Evolutionary conservation across 2,329 filamentous ascomycete species (phyloP).

Genomic region (Magnaporthiopsis rhizophila): DNA sequence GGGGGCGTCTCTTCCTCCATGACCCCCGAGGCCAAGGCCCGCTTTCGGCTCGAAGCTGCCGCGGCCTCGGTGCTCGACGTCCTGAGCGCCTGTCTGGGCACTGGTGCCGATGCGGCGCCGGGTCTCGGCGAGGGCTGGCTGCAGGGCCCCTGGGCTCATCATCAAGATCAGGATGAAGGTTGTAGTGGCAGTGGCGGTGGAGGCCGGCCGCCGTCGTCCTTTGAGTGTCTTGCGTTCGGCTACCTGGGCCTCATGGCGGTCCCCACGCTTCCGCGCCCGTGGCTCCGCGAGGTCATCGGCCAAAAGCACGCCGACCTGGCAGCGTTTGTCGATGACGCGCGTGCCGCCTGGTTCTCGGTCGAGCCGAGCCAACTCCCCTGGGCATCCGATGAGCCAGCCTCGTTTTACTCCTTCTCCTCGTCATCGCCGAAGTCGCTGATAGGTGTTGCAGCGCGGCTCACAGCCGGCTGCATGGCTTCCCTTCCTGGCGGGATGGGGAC

Average conservation of each 20-base stretch:
- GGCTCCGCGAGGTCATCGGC: constrained; percentile 20
- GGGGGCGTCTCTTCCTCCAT: constrained; percentile 53
- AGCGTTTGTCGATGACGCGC: constrained; percentile 13
- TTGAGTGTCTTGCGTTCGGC: constrained; percentile 76
- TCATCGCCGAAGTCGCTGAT: neutral
- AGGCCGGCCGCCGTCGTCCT: constrained; percentile 38
- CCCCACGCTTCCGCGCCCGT: constrained; percentile 26
- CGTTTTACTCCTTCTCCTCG: neutral
- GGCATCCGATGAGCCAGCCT: neutral
- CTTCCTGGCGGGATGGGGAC: constrained; percentile 2
- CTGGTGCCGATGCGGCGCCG: neutral
- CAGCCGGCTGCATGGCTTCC: neutral
- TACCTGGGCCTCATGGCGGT: constrained; percentile 67
- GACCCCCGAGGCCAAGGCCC: constrained; percentile 60
- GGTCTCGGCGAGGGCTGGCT: neutral
- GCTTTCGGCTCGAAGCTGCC: constrained; percentile 65
- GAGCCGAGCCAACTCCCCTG: neutral
- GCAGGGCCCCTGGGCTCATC: constrained; percentile 17
- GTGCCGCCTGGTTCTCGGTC: constrained; percentile 7
- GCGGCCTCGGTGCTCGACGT: constrained; percentile 65
- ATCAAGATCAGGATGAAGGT: constrained; percentile 20
- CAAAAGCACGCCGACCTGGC: constrained; percentile 11
- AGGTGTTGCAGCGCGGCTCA: constrained; percentile 5
- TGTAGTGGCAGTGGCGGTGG: constrained; percentile 25
- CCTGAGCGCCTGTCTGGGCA: constrained; percentile 29